Evolutionary conservation across 2,329 filamentous ascomycete species (phyloP).

Genomic region (Cordyceps militaris): DNA sequence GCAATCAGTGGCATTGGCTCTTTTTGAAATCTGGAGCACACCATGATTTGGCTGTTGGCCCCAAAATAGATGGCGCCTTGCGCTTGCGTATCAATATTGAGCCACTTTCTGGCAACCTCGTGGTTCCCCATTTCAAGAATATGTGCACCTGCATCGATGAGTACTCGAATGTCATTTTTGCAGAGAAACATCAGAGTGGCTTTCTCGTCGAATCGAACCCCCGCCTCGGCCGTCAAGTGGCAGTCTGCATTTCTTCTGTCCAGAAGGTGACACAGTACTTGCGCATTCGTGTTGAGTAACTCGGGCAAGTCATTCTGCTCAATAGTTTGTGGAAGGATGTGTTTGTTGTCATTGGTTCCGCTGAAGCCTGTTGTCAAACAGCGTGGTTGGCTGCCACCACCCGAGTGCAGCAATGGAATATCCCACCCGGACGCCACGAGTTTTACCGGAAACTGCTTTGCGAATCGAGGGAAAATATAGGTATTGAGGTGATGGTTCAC

Average conservation of each 20-base stretch:
- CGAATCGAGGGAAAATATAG: conserved; percentile 58
- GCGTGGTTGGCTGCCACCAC: neutral
- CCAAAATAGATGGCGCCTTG: conserved; percentile 49
- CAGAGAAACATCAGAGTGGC: conserved; percentile 37
- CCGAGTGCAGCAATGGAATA: conserved; percentile 40
- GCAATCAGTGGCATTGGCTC: conserved; percentile 42
- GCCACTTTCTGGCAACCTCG: conserved; percentile 42
- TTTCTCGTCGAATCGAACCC: conserved; percentile 13
- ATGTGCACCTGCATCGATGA: conserved; percentile 59
- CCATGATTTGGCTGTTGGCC: conserved; percentile 20
- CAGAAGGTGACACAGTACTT: conserved; percentile 54
- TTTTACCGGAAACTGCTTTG: conserved; percentile 57
- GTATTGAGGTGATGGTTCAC: conserved; percentile 57
- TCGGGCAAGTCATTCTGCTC: conserved; percentile 51
- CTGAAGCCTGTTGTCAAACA: conserved; percentile 59
- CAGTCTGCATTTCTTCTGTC: conserved; percentile 44
- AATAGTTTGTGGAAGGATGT: conserved; percentile 54
- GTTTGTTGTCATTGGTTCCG: conserved; percentile 61
- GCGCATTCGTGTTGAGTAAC: conserved; percentile 54
- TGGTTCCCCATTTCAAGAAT: conserved; percentile 55
- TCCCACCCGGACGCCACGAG: conserved; percentile 63
- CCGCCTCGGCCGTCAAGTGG: conserved; percentile 19
- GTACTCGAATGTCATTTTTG: conserved; percentile 35
- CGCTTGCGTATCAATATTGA: conserved; percentile 36
- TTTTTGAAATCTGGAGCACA: conserved; percentile 25